phyloP scores from a whole-genome alignment of 768 basidiomycete genomes.

The Boletellus sp. region DNA sequence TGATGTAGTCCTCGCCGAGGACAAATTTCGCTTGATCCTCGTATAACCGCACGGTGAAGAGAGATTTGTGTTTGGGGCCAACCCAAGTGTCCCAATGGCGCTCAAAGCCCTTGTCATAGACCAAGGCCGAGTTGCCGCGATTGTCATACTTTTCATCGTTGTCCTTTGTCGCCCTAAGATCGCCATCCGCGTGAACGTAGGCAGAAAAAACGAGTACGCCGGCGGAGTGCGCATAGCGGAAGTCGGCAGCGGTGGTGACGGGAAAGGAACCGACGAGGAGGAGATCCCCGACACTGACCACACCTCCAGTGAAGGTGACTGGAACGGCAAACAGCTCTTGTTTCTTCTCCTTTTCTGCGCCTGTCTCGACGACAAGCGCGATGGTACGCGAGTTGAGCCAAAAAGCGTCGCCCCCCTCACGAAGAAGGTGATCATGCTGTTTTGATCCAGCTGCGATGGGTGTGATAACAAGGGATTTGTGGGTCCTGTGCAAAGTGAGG shows the following conservation, averaged over 20 bases:
- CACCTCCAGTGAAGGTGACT: slow-evolving; percentile 40
- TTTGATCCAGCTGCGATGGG: slow-evolving; percentile 50
- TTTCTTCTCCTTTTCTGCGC: slow-evolving; percentile 44
- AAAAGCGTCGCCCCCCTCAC: slow-evolving; percentile 70
- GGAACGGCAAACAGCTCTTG: slow-evolving; percentile 60
- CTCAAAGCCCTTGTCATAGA: slow-evolving; percentile 66
- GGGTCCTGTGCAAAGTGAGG: slow-evolving; percentile 46
- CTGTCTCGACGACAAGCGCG: slow-evolving; percentile 57
- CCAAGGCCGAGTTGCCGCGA: slow-evolving; percentile 66
- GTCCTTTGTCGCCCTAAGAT: slow-evolving; percentile 61
- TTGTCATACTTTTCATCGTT: slow-evolving; percentile 71
- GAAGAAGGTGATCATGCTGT: slow-evolving; percentile 55
- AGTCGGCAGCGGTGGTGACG: slow-evolving; percentile 64
- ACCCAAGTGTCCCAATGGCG: slow-evolving; percentile 83
- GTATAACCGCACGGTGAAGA: slow-evolving; percentile 65
- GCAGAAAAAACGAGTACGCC: slow-evolving; percentile 81
- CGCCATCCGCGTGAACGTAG: slow-evolving; percentile 72
- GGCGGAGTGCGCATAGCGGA: slow-evolving; percentile 55
- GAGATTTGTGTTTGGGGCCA: slow-evolving; percentile 62
- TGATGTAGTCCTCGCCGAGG: slow-evolving; percentile 50
- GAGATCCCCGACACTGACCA: slow-evolving; percentile 36
- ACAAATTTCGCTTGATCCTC: slow-evolving; percentile 49
- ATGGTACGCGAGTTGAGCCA: slow-evolving; percentile 75
- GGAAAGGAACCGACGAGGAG: slow-evolving; percentile 61
- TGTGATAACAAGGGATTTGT: slow-evolving; percentile 62